These are phyloP conservation scores for Tilletia caries DNA, from an alignment of 1,284 basidiomycete species.

Conservation along the genomic window DNA sequence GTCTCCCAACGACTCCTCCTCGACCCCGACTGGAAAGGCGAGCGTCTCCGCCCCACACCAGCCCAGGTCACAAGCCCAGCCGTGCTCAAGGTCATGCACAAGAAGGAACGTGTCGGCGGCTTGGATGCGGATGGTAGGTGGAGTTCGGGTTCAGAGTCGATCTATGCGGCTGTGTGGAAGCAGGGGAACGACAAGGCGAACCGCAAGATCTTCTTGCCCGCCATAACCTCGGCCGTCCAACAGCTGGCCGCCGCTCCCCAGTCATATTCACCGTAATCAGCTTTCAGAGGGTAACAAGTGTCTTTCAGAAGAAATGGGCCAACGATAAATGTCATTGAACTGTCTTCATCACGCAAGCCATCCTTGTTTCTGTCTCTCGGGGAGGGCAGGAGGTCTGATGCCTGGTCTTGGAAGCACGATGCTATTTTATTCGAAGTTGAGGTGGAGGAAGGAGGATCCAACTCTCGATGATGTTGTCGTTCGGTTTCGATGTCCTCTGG, in stretches of 20 bases:
- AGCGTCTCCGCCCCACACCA: constrained; percentile 21
- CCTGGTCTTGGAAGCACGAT: no score
- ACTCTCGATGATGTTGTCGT: no score
- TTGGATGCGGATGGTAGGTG: constrained; percentile 20
- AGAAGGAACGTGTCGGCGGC: constrained; percentile 35
- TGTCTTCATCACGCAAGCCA: no score
- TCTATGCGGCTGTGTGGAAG: constrained; percentile 35
- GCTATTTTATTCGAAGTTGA: no score
- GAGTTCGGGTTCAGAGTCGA: neutral
- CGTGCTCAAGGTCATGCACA: constrained; percentile 21
- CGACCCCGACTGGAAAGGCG: constrained; percentile 38
- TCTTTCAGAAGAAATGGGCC: no score
- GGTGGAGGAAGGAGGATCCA: no score
- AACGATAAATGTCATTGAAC: no score
- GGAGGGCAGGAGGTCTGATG: no score
- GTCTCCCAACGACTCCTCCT: constrained; percentile 26
- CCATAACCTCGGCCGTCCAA: constrained; percentile 16
- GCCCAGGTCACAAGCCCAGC: neutral
- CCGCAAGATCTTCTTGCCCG: constrained; percentile 45
- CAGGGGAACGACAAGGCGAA: constrained; percentile 45
- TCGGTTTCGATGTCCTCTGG: no score
- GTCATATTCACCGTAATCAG: no score
- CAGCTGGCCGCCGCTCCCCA: neutral
- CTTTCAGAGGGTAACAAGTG: no score
- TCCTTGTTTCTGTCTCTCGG: no score